Base-by-base conservation (phyloP, 129 eudicot species). In the Lactuca sativa region DNA sequence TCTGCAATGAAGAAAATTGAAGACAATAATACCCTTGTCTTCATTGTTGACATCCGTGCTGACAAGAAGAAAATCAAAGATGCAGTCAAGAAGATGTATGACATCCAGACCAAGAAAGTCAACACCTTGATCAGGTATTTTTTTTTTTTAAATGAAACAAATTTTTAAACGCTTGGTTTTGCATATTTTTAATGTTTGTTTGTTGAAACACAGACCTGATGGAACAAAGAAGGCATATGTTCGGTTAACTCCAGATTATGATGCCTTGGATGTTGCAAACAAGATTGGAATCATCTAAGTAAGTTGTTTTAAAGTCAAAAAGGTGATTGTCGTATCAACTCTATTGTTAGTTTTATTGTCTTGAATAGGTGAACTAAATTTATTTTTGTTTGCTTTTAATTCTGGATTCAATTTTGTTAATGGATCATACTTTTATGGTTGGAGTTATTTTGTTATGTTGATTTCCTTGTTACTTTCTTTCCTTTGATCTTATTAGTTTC, bases 1-100 rank as follows among this genome's bases (percentile, higher is more conserved):
- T 86, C 89, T 58, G 84, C 89, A 55, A 86, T 86, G 92, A 86
- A 86, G 67, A 86, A 86, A 74, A 86, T 83, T 9, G 92, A 86
- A 61, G 92, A 86, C 71, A 86, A 86, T 59, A 86, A 86, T 59
- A 86, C 92, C 4, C 78, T 86, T 76, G 89, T 86, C 31, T 86
- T 86, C 86, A 83, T 83, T 64, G 86, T 86, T 78, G 92, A 83
- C 69, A 83, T 86, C 34, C 92, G 86, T 72, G 92, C 88, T 58
- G 86, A 83, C 71, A 86, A 86, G 72, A 86, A 83, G 70, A 86
- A 86, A 78, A 83, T 86, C 67, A 86, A 86, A 52, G 87, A 70
- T 59, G 89, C 89, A 0, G 93, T 87, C 14, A 87, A 84, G 76
- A 87, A 87, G 78, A 87, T 84, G 93, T 87, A 87, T 8, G 93